phyloP scores from a whole-genome alignment of 163 green algal genomes.

The Chloromonas sp. region DNA sequence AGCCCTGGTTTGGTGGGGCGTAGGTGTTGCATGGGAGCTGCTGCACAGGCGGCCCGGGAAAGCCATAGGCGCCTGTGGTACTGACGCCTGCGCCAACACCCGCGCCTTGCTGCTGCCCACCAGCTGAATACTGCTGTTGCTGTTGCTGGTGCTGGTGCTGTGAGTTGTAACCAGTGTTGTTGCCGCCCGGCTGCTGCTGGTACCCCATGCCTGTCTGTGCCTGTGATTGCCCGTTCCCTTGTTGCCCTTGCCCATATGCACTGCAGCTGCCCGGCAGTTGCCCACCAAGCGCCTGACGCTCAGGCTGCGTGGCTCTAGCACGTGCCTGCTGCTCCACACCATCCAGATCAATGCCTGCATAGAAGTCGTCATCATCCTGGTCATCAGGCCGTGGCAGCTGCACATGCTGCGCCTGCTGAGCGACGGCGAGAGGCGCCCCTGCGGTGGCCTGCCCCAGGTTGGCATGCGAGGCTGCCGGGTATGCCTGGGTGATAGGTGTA shows the following conservation, averaged over 20 bases:
- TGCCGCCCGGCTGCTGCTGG: not conserved
- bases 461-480: too few relatives aligned
- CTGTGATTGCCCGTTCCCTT: not conserved
- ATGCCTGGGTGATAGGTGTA: too few relatives aligned
- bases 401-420: too few relatives aligned
- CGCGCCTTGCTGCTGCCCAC: constrained; percentile 1
- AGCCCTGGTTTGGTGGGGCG: not conserved
- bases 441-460: too few relatives aligned
- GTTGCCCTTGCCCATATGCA: not conserved
- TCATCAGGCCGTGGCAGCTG: too few relatives aligned
- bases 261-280: not conserved
- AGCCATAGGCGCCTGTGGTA: not conserved
- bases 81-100: not conserved
- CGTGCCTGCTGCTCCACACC: not conserved
- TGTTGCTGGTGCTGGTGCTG: constrained; percentile 14
- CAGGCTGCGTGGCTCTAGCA: not conserved
- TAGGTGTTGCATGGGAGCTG: not conserved
- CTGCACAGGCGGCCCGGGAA: not conserved
- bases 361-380: constrained; percentile 1
- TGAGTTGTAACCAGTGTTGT: not conserved
- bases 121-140: not conserved
- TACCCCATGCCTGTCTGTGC: not conserved
- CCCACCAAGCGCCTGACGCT: not conserved
- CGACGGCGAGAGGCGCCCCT: too few relatives aligned
- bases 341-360: constrained; percentile 6